Evolutionary conservation across 2,329 filamentous ascomycete species (phyloP), one percentile per base, ranked within the genome.

Genomic region (Exophiala sp.): DNA sequence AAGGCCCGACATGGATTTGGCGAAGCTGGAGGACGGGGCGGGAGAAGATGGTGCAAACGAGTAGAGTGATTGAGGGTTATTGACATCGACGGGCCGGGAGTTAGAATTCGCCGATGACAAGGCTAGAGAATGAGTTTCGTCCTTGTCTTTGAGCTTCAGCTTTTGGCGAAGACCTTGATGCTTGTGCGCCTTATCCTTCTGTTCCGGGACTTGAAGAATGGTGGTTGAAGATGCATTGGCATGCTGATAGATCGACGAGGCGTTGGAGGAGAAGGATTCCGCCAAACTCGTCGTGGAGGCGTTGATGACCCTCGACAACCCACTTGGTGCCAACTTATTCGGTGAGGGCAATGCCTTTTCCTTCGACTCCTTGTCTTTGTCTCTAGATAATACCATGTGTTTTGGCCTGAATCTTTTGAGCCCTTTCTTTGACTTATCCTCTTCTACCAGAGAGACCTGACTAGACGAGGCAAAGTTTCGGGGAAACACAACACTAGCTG

Each of bases 1-100:
- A 40, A 92, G 75, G 0, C 87, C 88, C 55, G 88, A 92, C 66
- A 94, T 88, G 2, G 86, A 87, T 72, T 94, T 95, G 35, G 85
- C 79, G 68, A 97, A 95, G 1, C 79, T 71, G 6, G 74, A 78
- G 32, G 76, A 73, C 33, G 81, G 78, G 7, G 77, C 78, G 3
- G 84, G 83, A 2, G 84, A 86, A 2, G 83, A 79, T 1, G 84
- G 84, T 1, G 80, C 79, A 63, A 87, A 87, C 0, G 79, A 84
- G 66, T 87, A 87, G 3, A 87, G 71, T 2, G 83, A 83, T 52
- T 84, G 77, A 3, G 84, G 81, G 24, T 81, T 80, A 60, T 76
- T 82, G 5, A 83, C 80, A 64, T 86, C 83, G 1, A 82, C 78
- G 2, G 83, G 81, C 61, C 79, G 78, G 5, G 83, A 86, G 50